Percentiles rank a stretch among this genome's conserved stretches.
These are phyloP conservation scores for Brettanomyces nanus DNA, from an alignment of 805 yeast genomes.

Conservation along the genomic window DNA sequence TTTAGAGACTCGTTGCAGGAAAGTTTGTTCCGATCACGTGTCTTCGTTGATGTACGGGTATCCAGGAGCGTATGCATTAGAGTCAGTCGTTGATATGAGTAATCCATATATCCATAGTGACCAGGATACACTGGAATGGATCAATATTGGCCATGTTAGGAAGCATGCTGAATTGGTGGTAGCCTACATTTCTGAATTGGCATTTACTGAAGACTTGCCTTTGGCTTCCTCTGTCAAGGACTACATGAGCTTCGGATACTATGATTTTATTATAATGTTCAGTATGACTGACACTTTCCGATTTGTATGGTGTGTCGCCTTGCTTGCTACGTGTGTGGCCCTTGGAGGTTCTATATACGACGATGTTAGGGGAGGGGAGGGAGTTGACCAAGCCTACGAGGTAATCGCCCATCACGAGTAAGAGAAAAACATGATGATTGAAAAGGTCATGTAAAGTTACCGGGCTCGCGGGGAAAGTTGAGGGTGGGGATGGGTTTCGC, in stretches of 20 bases:
- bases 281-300: conserved; percentile 9
- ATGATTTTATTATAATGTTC: conserved; percentile 6
- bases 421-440: background rate
- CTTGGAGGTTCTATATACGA: background rate
- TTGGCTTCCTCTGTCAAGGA: background rate
- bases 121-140: conserved; percentile 72
- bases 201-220: background rate
- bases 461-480: too few species aligned
- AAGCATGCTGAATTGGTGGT: conserved; percentile 75
- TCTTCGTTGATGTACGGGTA: conserved; percentile 76
- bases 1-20: conserved; percentile 75
- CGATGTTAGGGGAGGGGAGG: background rate
- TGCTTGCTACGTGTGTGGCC: background rate
- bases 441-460: too few species aligned
- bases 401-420: background rate
- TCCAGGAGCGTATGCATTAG: conserved; percentile 79
- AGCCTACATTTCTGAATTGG: conserved; percentile 65
- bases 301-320: conserved; percentile 4
- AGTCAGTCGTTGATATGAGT: conserved; percentile 55
- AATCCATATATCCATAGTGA: conserved; percentile 70
- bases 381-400: background rate
- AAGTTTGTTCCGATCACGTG: conserved; percentile 91
- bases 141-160: conserved; percentile 68
- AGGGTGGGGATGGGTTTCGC: too few species aligned
- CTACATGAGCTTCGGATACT: conserved; percentile 7